Percentiles rank a stretch among this genome's conserved stretches.
Conservation (phyloP, 2,329 filamentous ascomycete genomes). For the Didymella pomorum region DNA sequence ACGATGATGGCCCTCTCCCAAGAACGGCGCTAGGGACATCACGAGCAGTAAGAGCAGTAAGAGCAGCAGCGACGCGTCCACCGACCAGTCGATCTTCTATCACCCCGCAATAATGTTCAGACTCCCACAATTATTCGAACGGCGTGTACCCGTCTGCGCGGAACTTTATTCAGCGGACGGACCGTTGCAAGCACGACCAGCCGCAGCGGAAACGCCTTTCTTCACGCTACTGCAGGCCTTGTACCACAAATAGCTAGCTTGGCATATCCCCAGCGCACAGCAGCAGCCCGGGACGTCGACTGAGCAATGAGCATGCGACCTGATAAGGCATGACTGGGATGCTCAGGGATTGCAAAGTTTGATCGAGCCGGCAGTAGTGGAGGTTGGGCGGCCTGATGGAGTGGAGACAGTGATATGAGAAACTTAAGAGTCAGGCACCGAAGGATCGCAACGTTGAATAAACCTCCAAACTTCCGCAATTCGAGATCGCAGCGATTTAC, state of each 20-base stretch:
- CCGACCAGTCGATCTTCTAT: not conserved
- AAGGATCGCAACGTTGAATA: not conserved
- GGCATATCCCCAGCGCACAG: not conserved
- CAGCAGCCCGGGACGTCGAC: not conserved
- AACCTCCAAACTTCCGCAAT: not conserved
- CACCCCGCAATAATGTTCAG: not conserved
- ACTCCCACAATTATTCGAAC: not conserved
- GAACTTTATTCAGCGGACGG: not conserved
- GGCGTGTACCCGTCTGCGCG: not conserved
- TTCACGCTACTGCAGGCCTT: not conserved
- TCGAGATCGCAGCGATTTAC: not conserved
- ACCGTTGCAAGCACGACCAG: not conserved
- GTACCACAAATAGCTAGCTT: not conserved
- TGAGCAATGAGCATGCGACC: not conserved
- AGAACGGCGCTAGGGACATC: not conserved
- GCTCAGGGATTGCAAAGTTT: not conserved
- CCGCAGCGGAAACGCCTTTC: not conserved
- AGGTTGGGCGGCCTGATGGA: not conserved
- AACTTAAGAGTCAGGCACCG: not conserved
- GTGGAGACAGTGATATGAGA: not conserved
- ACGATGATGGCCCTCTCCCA: not conserved
- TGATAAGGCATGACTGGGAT: not conserved
- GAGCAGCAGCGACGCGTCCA: not conserved
- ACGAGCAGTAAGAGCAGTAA: not conserved
- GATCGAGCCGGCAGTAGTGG: not conserved